Base-by-base conservation (phyloP, 352 stramenopile species). In the Pythium monospermum region DNA sequence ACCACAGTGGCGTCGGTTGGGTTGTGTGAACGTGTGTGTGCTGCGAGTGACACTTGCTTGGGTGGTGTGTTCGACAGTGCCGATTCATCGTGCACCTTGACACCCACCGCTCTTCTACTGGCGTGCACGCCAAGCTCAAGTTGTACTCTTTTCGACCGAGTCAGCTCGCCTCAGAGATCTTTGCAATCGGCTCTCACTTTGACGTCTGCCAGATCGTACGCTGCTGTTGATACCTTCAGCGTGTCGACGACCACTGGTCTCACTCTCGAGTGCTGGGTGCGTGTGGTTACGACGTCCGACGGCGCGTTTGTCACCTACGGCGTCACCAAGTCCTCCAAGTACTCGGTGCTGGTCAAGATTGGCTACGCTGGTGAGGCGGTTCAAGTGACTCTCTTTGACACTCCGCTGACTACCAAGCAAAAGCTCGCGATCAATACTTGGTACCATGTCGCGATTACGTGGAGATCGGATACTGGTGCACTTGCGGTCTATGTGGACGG, bases 221-320 rank as follows among this genome's bases (percentile, higher is more conserved):
- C 46, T 18, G 26, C 32, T n/a, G 39, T 53, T 1, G 66, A 74
- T 1, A 55, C 39, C 3, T 33, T 79, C 4, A 45, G 44, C 16
- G 57, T 58, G 16, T 35, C 58, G n/a, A 47, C 32, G 10, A 45
- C 43, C 2, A 33, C 31, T 0, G 37, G n/a, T 16, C 22, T 69
- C 3, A 71, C 59, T 3, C 7, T 76, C 1, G 63, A 73, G 32
- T 61, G 28, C 19, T 76, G 67, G 67, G 2, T 73, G 8, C 23
- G 49, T 1, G 2, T 57, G 4, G 53, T 40, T 26, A 48, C 42
- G 11, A 19, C 47, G 8, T 53, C 52, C 5, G 60, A 70, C 30
- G 63, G 63, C 10, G n/a, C 47, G 10, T 52, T 72, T 18, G 33
- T 72, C 41, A 68, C 67, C 12, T 69, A 69, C 25, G 28, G 42